These are phyloP conservation scores for Penicillium roqueforti DNA, from an alignment of 495 filamentous ascomycete species.

Conservation along the genomic window DNA sequence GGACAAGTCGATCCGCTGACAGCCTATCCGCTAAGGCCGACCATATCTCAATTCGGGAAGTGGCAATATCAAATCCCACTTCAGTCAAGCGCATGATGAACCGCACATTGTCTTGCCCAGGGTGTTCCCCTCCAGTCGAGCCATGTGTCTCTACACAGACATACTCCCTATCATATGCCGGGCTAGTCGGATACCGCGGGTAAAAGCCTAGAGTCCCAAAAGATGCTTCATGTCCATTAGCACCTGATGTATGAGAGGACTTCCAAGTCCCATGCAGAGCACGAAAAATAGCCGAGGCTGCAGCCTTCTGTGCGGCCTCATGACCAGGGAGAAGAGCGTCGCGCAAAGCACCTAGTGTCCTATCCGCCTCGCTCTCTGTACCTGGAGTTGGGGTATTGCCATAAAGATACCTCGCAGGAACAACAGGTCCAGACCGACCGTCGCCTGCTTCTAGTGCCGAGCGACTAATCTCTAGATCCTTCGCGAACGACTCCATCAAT, in stretches of 20 bases:
- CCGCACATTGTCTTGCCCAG: not conserved
- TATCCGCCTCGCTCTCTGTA: not conserved
- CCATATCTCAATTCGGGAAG: slow-evolving; percentile 14
- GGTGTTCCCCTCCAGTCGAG: not conserved
- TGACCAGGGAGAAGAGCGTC: slow-evolving; percentile 9
- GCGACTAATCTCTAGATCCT: slow-evolving; percentile 41
- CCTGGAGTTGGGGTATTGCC: not conserved
- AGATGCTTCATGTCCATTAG: slow-evolving; percentile 15
- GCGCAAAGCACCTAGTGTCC: slow-evolving; percentile 22
- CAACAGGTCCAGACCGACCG: slow-evolving; percentile 26
- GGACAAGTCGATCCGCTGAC: not conserved
- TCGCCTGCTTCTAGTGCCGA: slow-evolving; percentile 4
- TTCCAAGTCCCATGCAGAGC: slow-evolving; percentile 72
- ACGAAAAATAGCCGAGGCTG: slow-evolving; percentile 57
- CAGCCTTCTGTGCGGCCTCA: slow-evolving; percentile 7
- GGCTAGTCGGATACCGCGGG: slow-evolving; percentile 42
- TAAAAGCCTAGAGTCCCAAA: slow-evolving; percentile 59
- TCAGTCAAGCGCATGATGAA: slow-evolving; percentile 16
- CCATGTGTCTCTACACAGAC: slow-evolving; percentile 21
- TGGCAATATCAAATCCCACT: not conserved
- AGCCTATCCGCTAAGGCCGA: not conserved
- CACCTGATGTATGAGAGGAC: slow-evolving; percentile 41
- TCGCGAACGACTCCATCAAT: slow-evolving; percentile 66
- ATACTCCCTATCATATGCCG: slow-evolving; percentile 30
- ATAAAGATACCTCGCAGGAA: slow-evolving; percentile 35